Evolutionary conservation across 495 filamentous ascomycete genomes (phyloP), one percentile per base, ranked within the genome.

Genomic region (Aspergillus cavernicola): DNA sequence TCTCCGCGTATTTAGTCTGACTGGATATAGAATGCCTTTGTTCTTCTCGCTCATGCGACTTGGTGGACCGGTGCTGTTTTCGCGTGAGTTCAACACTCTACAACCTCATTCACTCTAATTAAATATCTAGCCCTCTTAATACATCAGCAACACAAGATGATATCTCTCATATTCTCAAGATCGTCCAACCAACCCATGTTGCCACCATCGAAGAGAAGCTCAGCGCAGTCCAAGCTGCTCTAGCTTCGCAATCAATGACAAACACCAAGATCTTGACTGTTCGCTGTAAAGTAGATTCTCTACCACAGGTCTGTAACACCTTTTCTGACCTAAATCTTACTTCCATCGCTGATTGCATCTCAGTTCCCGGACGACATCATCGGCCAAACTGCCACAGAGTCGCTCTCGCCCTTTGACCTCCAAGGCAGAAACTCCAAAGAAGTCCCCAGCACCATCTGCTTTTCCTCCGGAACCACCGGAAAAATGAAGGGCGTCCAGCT

Each of bases 401-500:
- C 16, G 0, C 7, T 49, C 4, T 31, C 32, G 5, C 45, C 45
- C 1, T 24, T 13, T 26, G 45, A 37, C 35, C 45, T 49, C 6
- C 31, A 49, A 37, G 45, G 45, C 3, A 36, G n/a, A 15, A 36
- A 18, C 23, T 28, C 45, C 18, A 49, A 49, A 24, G 45, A 49
- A 37, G 28, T 31, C 18, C 45, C 45, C 13, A 49, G 45, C 31
- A 49, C 45, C 6, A 49, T 49, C 32, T 49, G 45, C 20, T 49
- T 49, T 18, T 49, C 45, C 1, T 49, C 45, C 18, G 45, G 45
- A 6, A 49, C 45, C 11, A 49, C 45, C 4, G 45, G 45, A 7
- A 49, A 33, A 15, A 49, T 49, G 45, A 49, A 49, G 28, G 45
- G 45, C 8, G 45, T 49, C 13, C 31, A 49, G 45, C 19, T 49